Percentiles rank a stretch among this genome's conserved stretches.
Evolutionary conservation across 805 yeast species (phyloP).

Genomic region (Wickerhamiella siamensis): DNA sequence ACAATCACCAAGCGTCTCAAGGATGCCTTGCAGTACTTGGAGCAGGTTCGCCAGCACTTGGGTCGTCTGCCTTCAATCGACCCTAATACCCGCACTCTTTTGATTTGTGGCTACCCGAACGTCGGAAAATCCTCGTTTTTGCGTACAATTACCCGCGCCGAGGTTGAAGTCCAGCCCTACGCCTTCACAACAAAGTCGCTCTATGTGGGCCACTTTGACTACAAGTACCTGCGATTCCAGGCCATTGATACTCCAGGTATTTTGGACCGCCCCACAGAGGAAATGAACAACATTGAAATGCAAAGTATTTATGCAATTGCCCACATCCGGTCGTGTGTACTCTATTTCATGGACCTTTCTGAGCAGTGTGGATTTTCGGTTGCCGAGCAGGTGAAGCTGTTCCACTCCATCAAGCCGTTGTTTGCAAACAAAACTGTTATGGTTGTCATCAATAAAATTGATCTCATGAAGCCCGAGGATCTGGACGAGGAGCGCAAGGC

Average conservation of each 20-base stretch:
- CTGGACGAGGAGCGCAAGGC: slow-evolving; percentile 61
- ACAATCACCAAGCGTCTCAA: slow-evolving; percentile 89
- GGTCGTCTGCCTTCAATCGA: slow-evolving; percentile 97
- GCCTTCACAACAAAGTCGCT: slow-evolving; percentile 97
- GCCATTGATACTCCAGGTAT: slow-evolving; percentile 99
- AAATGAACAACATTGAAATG: slow-evolving; percentile 99
- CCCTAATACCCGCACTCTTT: slow-evolving; percentile 94
- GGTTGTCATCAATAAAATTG: slow-evolving; percentile 91
- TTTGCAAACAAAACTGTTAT: slow-evolving; percentile 93
- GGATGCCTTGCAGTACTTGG: slow-evolving; percentile 84
- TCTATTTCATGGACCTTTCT: slow-evolving; percentile 95
- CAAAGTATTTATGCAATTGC: slow-evolving; percentile 98
- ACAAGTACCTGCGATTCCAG: slow-evolving; percentile 93
- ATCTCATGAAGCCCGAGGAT: slow-evolving; percentile 75
- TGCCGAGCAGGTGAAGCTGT: slow-evolving; percentile 92
- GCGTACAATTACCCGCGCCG: slow-evolving; percentile 88
- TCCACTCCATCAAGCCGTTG: slow-evolving; percentile 92
- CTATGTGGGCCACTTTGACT: slow-evolving; percentile 97
- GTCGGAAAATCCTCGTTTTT: slow-evolving; percentile 97
- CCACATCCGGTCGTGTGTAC: slow-evolving; percentile 88
- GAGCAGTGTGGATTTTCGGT: slow-evolving; percentile 98
- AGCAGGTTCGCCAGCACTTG: slow-evolving; percentile 97
- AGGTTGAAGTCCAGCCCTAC: slow-evolving; percentile 98
- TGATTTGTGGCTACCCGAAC: slow-evolving; percentile 97
- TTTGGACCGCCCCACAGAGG: slow-evolving; percentile 96